These are phyloP conservation scores for Vanderwaltozyma polyspora DNA, from an alignment of 805 yeast genomes.

Conservation along the genomic window DNA sequence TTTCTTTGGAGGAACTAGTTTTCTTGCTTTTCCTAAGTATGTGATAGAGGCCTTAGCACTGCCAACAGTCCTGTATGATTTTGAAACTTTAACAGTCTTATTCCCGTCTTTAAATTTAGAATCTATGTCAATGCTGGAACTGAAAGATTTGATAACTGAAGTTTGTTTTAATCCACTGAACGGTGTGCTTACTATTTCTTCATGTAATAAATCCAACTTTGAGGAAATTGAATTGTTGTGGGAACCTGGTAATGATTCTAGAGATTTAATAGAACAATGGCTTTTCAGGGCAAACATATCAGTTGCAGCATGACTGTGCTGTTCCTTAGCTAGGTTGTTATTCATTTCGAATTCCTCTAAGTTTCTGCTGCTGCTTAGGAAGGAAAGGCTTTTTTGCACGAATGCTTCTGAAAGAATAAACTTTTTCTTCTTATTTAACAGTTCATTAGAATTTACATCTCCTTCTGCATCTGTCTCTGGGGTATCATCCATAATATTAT, in stretches of 20 bases:
- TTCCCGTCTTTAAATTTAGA: conserved; percentile 33
- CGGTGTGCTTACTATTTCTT: conserved; percentile 5
- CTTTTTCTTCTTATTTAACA: conserved; percentile 28
- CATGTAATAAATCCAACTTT: conserved; percentile 2
- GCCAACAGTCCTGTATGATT: conserved; percentile 42
- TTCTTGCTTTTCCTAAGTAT: conserved; percentile 34
- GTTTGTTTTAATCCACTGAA: conserved; percentile 29
- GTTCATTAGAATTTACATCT: conserved; percentile 12
- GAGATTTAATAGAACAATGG: conserved; percentile 27
- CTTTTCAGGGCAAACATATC: conserved; percentile 39
- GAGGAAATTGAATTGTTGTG: conserved; percentile 4
- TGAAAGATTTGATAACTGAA: conserved; percentile 35
- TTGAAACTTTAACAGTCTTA: conserved; percentile 39
- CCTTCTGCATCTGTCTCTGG: conserved; percentile 20
- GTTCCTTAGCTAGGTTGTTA: conserved; percentile 18
- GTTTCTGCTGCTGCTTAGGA: conserved; percentile 31
- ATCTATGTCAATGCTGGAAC: conserved; percentile 29
- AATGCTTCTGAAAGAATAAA: conserved; percentile 40
- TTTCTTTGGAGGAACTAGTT: conserved; percentile 20
- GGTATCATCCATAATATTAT: conserved; percentile 7
- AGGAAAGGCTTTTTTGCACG: conserved; percentile 46
- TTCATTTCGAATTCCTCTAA: conserved; percentile 25
- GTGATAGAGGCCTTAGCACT: conserved; percentile 50
- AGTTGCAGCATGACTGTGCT: conserved; percentile 26
- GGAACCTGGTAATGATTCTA: conserved; percentile 25